These are phyloP conservation scores for Pittosporum tobira DNA, from an alignment of 129 eudicot genomes.

Conservation along the genomic window DNA sequence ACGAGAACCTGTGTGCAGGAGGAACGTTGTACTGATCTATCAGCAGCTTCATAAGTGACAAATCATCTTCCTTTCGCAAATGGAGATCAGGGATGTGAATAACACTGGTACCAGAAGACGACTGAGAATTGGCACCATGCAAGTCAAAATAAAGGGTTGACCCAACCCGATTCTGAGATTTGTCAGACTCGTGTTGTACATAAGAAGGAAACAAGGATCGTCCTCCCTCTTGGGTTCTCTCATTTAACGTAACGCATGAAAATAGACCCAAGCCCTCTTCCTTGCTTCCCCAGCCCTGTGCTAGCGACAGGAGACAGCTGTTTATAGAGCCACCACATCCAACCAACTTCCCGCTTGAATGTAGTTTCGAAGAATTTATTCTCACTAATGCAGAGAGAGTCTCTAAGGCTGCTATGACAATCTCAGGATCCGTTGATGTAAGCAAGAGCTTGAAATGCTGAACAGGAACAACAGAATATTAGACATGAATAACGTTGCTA, in stretches of 20 bases:
- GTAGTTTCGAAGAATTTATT: constrained; percentile 83
- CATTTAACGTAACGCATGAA: constrained; percentile 70
- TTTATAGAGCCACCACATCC: constrained; percentile 79
- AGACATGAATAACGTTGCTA: not conserved
- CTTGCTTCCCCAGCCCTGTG: constrained; percentile 99
- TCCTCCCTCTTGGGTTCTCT: constrained; percentile 68
- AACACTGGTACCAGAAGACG: constrained; percentile 39
- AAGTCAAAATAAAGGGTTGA: constrained; percentile 90
- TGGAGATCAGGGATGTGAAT: constrained; percentile 78
- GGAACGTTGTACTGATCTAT: constrained; percentile 67
- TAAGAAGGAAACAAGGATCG: constrained; percentile 68
- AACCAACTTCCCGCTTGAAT: constrained; percentile 81
- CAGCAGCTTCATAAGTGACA: constrained; percentile 62
- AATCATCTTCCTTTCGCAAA: constrained; percentile 66
- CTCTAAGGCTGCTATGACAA: constrained; percentile 74
- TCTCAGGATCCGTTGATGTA: constrained; percentile 94
- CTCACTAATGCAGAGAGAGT: constrained; percentile 81
- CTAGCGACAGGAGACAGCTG: constrained; percentile 76
- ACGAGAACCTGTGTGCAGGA: constrained; percentile 68
- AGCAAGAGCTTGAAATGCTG: constrained; percentile 99
- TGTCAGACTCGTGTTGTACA: constrained; percentile 50
- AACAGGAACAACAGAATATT: constrained; percentile 8
- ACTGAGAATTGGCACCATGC: constrained; percentile 46
- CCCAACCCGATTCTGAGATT: constrained; percentile 65
- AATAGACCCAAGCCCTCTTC: constrained; percentile 96